A percentile compares a stretch with the other conserved stretches of the same genome.
Conservation (phyloP, 257 asterid genomes). For the Marsdenia floribunda region DNA sequence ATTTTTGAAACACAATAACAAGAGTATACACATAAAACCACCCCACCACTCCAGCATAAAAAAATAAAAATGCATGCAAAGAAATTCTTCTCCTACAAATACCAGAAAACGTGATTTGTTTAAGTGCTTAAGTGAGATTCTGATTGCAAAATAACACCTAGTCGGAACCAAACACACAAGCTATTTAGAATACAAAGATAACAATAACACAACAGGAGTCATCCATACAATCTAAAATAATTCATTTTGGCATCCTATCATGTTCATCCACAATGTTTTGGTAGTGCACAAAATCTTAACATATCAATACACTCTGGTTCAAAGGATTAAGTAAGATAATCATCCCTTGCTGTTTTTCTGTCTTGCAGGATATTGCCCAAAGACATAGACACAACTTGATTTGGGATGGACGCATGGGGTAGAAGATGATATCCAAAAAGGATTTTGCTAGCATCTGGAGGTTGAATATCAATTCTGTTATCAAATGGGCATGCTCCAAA, state of each 20-base stretch:
- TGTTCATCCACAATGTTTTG: neutral
- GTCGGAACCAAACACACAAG: neutral
- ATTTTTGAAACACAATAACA: neutral
- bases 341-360: neutral
- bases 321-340: neutral
- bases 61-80: neutral
- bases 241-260: neutral
- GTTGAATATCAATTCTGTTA: neutral
- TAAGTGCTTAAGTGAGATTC: neutral
- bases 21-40: neutral
- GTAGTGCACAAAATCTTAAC: neutral
- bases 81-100: neutral
- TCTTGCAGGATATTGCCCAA: neutral
- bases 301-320: neutral
- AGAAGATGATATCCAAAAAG: neutral
- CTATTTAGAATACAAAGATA: conserved; percentile 12
- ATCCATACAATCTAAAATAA: neutral
- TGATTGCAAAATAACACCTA: neutral
- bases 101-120: neutral
- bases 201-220: neutral
- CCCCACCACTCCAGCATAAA: neutral
- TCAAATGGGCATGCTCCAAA: neutral
- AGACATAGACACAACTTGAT: neutral
- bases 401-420: neutral
- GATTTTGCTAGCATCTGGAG: neutral